Percentiles rank a stretch among this genome's conserved stretches.
These are phyloP conservation scores for Spiraea crenata DNA, from an alignment of 331 rosid genomes.

Conservation along the genomic window DNA sequence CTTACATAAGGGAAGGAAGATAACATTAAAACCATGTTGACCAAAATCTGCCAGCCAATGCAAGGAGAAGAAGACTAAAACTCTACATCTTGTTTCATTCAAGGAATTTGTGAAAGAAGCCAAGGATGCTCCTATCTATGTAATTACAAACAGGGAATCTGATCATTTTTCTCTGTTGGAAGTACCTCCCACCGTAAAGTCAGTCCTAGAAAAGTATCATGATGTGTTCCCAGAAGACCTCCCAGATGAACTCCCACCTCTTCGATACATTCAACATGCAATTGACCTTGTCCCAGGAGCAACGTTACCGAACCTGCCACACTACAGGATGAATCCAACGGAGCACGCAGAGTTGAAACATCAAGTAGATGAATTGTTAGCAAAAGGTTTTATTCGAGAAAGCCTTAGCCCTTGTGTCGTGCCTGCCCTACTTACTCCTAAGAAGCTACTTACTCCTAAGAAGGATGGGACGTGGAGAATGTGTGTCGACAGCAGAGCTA, in stretches of 20 bases:
- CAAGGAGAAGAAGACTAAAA: background rate
- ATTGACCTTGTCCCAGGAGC: background rate
- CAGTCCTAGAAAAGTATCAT: background rate
- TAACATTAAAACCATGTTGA: no score
- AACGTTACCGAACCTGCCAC: background rate
- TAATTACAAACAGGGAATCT: background rate
- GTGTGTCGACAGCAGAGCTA: background rate
- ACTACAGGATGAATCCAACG: background rate
- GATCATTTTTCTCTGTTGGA: background rate
- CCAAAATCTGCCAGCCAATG: background rate
- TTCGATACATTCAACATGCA: background rate
- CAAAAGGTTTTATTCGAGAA: background rate
- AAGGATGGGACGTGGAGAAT: conserved; percentile 1
- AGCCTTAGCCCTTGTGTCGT: background rate
- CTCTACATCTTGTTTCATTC: background rate
- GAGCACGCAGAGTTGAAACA: background rate
- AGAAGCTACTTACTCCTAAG: no score
- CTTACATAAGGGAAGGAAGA: background rate
- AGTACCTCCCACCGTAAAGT: background rate
- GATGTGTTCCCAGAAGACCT: background rate
- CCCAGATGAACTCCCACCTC: background rate
- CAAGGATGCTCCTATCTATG: background rate
- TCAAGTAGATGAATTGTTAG: background rate
- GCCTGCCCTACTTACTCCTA: background rate
- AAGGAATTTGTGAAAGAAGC: no score